Evolutionary conservation across 192 early-diverging fungal species (phyloP).

Genomic region (Backusella australiensis): DNA sequence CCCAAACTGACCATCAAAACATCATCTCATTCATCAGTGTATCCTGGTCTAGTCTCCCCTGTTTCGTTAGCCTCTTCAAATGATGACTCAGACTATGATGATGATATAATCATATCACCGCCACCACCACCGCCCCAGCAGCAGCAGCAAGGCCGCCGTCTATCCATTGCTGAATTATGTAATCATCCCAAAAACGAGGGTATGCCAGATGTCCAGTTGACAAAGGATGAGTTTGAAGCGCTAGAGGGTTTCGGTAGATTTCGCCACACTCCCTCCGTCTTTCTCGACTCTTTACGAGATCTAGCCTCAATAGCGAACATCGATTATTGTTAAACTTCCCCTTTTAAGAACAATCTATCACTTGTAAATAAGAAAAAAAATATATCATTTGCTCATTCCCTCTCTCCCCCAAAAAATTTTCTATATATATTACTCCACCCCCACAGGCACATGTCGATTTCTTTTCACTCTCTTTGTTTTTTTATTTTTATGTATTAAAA

Average conservation of each 20-base stretch:
- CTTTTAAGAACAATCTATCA: conserved; percentile 13
- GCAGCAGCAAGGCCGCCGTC: not conserved
- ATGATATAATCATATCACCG: not conserved
- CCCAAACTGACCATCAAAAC: not conserved
- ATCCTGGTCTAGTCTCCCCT: conserved; percentile 4
- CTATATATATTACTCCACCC: not conserved
- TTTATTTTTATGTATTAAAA: not conserved
- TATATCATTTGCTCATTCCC: not conserved
- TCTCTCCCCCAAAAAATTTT: not conserved
- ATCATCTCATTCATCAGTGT: not conserved
- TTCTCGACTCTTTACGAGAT: conserved; percentile 5
- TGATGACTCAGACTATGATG: not conserved
- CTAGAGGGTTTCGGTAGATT: conserved; percentile 33
- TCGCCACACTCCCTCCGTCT: conserved; percentile 11
- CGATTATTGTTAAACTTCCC: not conserved
- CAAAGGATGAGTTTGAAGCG: conserved; percentile 38
- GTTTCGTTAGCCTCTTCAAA: not conserved
- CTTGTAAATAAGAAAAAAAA: conserved; percentile 16
- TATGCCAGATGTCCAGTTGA: conserved; percentile 15
- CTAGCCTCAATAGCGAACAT: conserved; percentile 5
- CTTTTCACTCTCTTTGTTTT: not conserved
- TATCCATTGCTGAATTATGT: conserved; percentile 33
- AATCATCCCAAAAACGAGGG: conserved; percentile 18
- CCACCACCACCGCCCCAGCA: not conserved
- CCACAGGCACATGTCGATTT: not conserved